Base-by-base conservation (phyloP, 2,329 filamentous ascomycete species). In the Colletotrichum cordylinicola region DNA sequence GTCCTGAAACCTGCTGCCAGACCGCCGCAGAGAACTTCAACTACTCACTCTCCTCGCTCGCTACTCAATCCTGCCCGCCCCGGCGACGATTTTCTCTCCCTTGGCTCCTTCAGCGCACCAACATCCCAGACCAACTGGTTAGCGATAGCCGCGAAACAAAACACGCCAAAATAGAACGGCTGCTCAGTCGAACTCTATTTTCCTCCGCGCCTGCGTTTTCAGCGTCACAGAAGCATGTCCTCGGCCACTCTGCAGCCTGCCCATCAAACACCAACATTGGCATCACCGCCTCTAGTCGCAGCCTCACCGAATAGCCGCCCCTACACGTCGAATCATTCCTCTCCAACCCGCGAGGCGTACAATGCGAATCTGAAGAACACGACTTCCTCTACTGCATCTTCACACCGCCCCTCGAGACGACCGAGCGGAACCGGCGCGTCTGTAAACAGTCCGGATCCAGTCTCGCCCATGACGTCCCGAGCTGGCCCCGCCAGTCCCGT, bases 241-340 rank as follows among this genome's bases (percentile, higher is more conserved):
- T 76, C 90, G 84, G 90, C 92, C 87, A 90, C 90, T 80, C 86
- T 94, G 82, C 92, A 93, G 84, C 86, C 88, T 82, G 87, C 90
- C 80, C 90, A 91, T 83, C 88, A 89, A 82, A 85, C 87, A 79
- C 85, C 86, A 77, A 85, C 86, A 78, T 82, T 89, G 79, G 84
- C 87, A 71, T 86, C 88, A 76, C 87, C 88, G 79, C 87, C 90
- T 78, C 85, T 90, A 77, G 83, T 66, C 33, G 65, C 74, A 65
- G 74, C 87, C 60, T 85, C 90, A 78, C 82, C 88, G 39, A 85
- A 88, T 67, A 87, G 84, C 80, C 87, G 87, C 78, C 89, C 89
- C 77, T 91, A 91, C 83, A 85, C 88, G 79, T 85, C 89, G 69
- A 83, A 85, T 58, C 88, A 90, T 78, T 85, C 89, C 73, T 89